Evolutionary conservation across 1,139 yeast genomes (phyloP).

Genomic region (Meyerozyma elateridarum): DNA sequence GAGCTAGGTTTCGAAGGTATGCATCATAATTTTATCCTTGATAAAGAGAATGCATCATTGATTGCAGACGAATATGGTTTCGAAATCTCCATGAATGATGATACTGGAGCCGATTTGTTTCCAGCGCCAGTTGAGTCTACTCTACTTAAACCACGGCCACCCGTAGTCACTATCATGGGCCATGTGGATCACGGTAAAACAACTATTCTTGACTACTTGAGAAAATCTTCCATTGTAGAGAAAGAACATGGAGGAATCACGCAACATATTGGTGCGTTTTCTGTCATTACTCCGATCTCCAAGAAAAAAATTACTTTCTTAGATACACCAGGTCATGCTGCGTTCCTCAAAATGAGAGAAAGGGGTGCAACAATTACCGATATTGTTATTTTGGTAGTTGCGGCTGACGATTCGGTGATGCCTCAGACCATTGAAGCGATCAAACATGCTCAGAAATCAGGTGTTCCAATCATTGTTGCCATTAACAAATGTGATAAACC

Average conservation of each 20-base stretch:
- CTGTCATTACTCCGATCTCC: constrained; percentile 71
- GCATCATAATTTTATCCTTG: constrained; percentile 75
- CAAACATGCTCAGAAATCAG: constrained; percentile 81
- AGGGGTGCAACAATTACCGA: constrained; percentile 95
- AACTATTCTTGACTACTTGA: constrained; percentile 77
- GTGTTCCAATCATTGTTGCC: constrained; percentile 86
- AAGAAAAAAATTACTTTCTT: constrained; percentile 78
- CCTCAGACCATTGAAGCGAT: constrained; percentile 97
- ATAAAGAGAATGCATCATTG: constrained; percentile 77
- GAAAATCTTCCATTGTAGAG: constrained; percentile 78
- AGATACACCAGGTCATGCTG: constrained; percentile 99
- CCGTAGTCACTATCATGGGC: constrained; percentile 97
- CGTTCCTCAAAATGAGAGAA: constrained; percentile 92
- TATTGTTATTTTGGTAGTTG: constrained; percentile 88
- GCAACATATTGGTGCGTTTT: constrained; percentile 96
- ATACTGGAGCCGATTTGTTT: constrained; percentile 60
- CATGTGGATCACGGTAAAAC: constrained; percentile 99
- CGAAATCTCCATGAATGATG: constrained; percentile 56
- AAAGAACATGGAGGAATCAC: constrained; percentile 96
- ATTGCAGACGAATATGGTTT: constrained; percentile 88
- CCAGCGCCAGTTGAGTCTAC: constrained; percentile 40
- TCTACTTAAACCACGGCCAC: constrained; percentile 66
- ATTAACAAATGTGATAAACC: constrained; percentile 88
- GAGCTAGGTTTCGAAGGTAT: constrained; percentile 74
- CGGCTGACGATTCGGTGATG: constrained; percentile 97